phyloP scores from a whole-genome alignment of 208 protist genomes.

The Pavlovales sp. region DNA sequence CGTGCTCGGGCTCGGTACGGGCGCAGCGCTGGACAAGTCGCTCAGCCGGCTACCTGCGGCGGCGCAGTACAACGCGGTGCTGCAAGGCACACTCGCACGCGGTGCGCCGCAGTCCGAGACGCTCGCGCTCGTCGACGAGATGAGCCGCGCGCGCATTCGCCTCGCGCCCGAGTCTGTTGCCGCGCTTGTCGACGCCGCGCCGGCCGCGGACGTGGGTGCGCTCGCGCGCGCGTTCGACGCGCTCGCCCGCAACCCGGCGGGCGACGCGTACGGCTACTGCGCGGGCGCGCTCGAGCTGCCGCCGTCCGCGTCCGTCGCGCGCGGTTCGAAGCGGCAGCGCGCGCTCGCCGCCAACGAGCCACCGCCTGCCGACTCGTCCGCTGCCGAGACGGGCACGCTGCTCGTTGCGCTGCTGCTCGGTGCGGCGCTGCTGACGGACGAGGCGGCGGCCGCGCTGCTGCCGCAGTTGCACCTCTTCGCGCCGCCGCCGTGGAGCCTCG shows the following conservation, averaged over 20 bases:
- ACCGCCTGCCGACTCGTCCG: neutral
- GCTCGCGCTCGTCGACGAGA: neutral
- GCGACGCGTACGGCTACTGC: neutral
- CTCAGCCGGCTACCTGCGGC: neutral
- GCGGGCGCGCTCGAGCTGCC: neutral
- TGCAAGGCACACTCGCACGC: neutral
- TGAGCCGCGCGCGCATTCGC: neutral
- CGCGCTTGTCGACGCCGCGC: neutral
- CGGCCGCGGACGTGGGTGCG: neutral
- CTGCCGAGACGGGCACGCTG: neutral
- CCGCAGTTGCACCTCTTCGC: too few relatives aligned
- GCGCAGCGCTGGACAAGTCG: neutral
- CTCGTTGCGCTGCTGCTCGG: neutral
- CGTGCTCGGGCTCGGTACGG: too few relatives aligned
- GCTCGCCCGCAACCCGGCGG: neutral
- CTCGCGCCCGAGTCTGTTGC: too few relatives aligned
- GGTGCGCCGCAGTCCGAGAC: neutral
- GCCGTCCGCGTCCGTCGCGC: too few relatives aligned
- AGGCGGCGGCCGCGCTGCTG: too few relatives aligned
- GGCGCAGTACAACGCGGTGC: neutral
- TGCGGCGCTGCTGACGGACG: too few relatives aligned
- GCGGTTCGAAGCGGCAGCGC: too few relatives aligned
- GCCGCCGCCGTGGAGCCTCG: too few relatives aligned
- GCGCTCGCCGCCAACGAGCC: neutral
- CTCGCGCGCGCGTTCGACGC: neutral